Base-by-base conservation (phyloP, 768 basidiomycete genomes). In the Paxillus rubicundulus region DNA sequence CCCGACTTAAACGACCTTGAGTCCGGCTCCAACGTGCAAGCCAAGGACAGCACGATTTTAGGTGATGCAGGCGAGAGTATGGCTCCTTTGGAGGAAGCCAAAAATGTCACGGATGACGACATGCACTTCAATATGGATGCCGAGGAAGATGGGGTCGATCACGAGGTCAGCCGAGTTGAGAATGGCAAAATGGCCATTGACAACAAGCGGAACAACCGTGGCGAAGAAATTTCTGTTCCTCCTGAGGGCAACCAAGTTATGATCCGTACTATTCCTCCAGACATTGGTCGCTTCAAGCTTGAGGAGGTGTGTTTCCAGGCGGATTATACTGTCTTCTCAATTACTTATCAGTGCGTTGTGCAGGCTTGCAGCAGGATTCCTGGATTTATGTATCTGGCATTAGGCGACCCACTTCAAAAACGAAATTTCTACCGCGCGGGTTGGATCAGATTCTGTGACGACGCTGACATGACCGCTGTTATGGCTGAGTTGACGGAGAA, bases 351-450 rank as follows among this genome's bases (percentile, higher is more conserved):
- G 54, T 45, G 47, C 36, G 39, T 20, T 58, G 32, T 49, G 2
- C 56, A 97, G 95, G 82, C 87, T 34, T 89, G 89, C 62, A 73
- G 77, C 52, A 84, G 82, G 60, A 75, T 92, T 49, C 80, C 86
- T 5, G 95, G 94, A 2, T 98, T 86, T 67, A 75, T 90, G 43
- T 89, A 96, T 69, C 81, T 98, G 14, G 93, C 93, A 9, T 73
- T 98, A 0, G 92, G 92, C 24, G 95, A 98, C 58, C 95, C 96
- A 9, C 72, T 92, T 38, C 90, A 92, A 69, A 95, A 95, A 72
- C 85, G 92, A 53, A 90, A 89, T 61, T 98, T 89, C 67, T 93
- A 96, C 66, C 89, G 96, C 30, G 91, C 93, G 2, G 96, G 92
- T 12, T 98, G 95, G 94, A 76, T 97, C 53, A 84, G 84, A 57